phyloP scores from a whole-genome alignment of 768 basidiomycete genomes.

The Hygrophoropsis aurantiaca region DNA sequence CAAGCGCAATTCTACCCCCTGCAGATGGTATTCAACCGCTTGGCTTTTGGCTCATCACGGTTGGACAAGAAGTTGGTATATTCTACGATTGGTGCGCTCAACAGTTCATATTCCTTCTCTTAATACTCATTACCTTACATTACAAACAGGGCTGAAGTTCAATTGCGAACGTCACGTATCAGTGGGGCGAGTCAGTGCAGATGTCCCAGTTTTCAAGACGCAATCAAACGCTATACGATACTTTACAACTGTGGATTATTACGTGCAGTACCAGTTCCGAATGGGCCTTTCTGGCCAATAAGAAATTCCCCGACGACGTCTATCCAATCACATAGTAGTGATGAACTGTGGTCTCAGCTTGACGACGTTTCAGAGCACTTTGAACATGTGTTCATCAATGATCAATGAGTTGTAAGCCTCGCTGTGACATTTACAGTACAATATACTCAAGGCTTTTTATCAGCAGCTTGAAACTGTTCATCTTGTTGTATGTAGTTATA shows the following conservation, averaged over 20 bases:
- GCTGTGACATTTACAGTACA: too few relatives aligned
- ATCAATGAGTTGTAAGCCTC: too few relatives aligned
- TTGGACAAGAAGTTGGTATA: constrained; percentile 2
- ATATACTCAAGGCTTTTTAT: too few relatives aligned
- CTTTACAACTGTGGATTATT: not conserved
- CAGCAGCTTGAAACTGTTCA: too few relatives aligned
- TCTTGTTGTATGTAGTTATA: too few relatives aligned
- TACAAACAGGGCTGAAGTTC: not conserved
- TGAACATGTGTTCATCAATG: not conserved
- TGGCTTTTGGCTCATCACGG: not conserved
- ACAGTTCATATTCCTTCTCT: too few relatives aligned
- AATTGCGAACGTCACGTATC: not conserved
- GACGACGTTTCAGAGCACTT: not conserved
- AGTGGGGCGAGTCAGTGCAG: not conserved
- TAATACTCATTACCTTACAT: not conserved
- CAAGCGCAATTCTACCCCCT: too few relatives aligned
- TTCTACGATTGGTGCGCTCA: not conserved
- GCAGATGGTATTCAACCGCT: too few relatives aligned
- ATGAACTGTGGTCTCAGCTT: not conserved
- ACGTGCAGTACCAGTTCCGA: not conserved
- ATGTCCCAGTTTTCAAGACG: not conserved
- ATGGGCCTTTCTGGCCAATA: not conserved
- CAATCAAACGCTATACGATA: not conserved
- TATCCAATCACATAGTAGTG: not conserved
- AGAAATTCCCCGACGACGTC: too few relatives aligned